Evolutionary conservation across 345 rosid species (phyloP).

Genomic region (Orychophragmus violaceus): DNA sequence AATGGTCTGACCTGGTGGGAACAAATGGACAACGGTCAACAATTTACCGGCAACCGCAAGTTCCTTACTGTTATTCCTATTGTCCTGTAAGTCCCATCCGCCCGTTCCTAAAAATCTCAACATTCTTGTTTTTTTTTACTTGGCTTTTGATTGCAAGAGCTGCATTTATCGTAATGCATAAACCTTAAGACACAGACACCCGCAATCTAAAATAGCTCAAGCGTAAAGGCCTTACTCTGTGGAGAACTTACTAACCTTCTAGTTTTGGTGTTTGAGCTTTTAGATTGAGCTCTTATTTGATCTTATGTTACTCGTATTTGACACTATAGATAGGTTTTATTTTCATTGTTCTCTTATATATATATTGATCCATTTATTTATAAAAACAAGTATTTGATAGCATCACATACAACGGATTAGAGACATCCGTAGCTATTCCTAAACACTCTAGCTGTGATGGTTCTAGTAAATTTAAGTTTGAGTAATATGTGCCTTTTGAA

Average conservation of each 20-base stretch:
- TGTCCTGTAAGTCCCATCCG: conserved; percentile 95
- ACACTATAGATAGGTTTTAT: background rate
- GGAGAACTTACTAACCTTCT: background rate
- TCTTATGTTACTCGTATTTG: background rate
- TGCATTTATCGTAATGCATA: background rate
- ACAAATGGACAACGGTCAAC: conserved; percentile 91
- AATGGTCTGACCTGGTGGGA: conserved; percentile 98
- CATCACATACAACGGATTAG: conserved; percentile 94
- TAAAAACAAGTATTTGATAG: conserved; percentile 77
- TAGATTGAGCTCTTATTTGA: background rate
- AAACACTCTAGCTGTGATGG: conserved; percentile 78
- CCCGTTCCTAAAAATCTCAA: background rate
- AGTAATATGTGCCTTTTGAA: too few relatives aligned
- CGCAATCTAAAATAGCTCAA: background rate
- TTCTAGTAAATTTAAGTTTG: too few relatives aligned
- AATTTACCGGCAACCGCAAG: conserved; percentile 89
- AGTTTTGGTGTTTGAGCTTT: background rate
- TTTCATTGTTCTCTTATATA: too few relatives aligned
- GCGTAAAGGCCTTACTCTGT: background rate
- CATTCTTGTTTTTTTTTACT: too few relatives aligned
- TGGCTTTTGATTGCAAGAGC: background rate
- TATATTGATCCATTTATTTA: background rate
- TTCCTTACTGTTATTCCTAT: conserved; percentile 88
- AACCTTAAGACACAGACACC: background rate
- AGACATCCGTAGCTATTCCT: conserved; percentile 86